Percentiles rank a stretch among this genome's conserved stretches.
Conservation (phyloP, 805 yeast genomes). For the Kodamaea fukazawae region DNA sequence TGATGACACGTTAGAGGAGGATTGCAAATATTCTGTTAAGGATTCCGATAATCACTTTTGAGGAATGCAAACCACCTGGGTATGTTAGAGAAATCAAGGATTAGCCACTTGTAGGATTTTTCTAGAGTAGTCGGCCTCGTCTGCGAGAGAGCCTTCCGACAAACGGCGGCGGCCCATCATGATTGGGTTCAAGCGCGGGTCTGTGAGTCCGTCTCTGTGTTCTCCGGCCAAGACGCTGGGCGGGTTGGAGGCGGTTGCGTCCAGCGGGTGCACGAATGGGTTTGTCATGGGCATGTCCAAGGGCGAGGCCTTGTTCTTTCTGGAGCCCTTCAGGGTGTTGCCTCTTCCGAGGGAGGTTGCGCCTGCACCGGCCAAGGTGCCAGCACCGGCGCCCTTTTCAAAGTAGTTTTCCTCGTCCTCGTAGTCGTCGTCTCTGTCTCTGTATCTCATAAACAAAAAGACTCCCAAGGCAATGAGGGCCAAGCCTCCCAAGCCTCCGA, state of each 20-base stretch:
- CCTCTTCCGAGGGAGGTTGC: constrained; percentile 42
- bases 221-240: constrained; percentile 1
- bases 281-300: constrained; percentile 46
- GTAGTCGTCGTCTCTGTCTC: constrained; percentile 51
- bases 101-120: constrained; percentile 85
- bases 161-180: constrained; percentile 81
- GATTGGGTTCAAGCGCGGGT: constrained; percentile 68
- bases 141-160: constrained; percentile 83
- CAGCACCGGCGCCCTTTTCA: constrained; percentile 18
- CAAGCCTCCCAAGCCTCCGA: constrained; percentile 40
- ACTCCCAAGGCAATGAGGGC: constrained; percentile 21
- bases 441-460: constrained; percentile 33
- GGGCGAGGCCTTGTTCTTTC: constrained; percentile 30
- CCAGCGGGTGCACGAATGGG: constrained; percentile 64
- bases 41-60: not conserved
- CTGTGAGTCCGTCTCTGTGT: constrained; percentile 29
- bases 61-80: not conserved
- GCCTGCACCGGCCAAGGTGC: constrained; percentile 9
- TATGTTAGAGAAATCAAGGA: constrained; percentile 39
- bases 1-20: constrained; percentile 1
- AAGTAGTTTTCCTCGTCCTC: constrained; percentile 40
- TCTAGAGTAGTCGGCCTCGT: constrained; percentile 77
- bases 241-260: constrained; percentile 30
- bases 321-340: constrained; percentile 21
- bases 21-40: not conserved